phyloP scores from a whole-genome alignment of 352 stramenopile genomes.

The Globisporangium camurandrum region DNA sequence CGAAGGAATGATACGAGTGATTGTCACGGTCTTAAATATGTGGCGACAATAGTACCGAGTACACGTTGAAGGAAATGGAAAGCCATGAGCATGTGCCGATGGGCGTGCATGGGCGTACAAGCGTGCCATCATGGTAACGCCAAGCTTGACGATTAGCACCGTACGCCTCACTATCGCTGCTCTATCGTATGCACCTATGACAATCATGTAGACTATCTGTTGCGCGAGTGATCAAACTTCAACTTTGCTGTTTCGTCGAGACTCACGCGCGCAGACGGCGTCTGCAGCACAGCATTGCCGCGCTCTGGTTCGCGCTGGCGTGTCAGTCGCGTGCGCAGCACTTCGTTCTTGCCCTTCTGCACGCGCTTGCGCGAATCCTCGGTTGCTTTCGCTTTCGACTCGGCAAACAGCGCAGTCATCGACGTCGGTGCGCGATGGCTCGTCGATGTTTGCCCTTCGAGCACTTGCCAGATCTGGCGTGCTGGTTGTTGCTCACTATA shows the following conservation, averaged over 20 bases:
- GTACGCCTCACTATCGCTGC: neutral
- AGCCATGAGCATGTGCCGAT: no score
- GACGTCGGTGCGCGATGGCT: constrained; percentile 12
- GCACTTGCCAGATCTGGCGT: constrained; percentile 27
- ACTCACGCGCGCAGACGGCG: constrained; percentile 10
- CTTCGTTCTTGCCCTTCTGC: constrained; percentile 26
- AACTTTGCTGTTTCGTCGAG: constrained; percentile 15
- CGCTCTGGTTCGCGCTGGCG: constrained; percentile 20
- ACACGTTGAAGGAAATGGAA: no score
- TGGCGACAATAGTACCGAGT: no score
- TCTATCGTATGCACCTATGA: neutral
- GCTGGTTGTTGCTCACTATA: neutral
- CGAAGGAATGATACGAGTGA: no score
- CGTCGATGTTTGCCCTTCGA: constrained; percentile 19
- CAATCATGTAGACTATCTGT: neutral
- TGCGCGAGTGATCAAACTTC: constrained; percentile 16
- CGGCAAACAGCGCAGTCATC: constrained; percentile 11
- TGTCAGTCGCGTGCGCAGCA: constrained; percentile 24
- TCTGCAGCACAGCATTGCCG: constrained; percentile 17
- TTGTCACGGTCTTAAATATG: no score
- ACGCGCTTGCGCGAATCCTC: constrained; percentile 15
- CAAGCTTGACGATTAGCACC: neutral
- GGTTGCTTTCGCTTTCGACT: constrained; percentile 2
- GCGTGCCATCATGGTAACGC: neutral
- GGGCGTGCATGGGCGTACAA: no score